Evolutionary conservation across 1,284 basidiomycete genomes (phyloP).

Genomic region (Phellopilus nigrolimitatus): DNA sequence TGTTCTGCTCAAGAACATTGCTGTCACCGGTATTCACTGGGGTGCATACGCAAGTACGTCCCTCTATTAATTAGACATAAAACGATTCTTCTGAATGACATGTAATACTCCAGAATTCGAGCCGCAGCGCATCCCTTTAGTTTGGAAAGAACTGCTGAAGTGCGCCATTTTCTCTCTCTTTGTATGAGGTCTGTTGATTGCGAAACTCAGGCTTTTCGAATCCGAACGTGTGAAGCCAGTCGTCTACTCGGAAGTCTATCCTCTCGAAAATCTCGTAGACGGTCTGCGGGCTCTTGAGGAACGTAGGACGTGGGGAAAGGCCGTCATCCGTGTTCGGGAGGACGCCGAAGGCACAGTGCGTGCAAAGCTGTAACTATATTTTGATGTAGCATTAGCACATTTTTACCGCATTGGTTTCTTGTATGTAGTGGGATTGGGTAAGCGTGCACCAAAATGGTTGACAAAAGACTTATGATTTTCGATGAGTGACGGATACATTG

Average conservation of each 20-base stretch:
- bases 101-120: constrained; percentile 52
- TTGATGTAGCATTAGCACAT: no score
- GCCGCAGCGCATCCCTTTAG: constrained; percentile 53
- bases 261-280: constrained; percentile 50
- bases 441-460: no score
- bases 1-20: constrained; percentile 83
- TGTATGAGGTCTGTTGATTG: not conserved
- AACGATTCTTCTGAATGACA: no score
- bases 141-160: constrained; percentile 75
- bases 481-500: no score
- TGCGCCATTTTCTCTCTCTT: constrained; percentile 32
- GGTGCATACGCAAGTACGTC: constrained; percentile 75
- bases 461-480: not conserved
- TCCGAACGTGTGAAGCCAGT: constrained; percentile 68
- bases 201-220: constrained; percentile 55
- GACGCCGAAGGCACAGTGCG: constrained; percentile 27
- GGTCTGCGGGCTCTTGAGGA: constrained; percentile 73
- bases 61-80: no score
- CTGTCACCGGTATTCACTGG: constrained; percentile 81
- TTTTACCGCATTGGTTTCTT: no score
- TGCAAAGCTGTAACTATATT: constrained; percentile 11
- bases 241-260: constrained; percentile 68
- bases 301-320: constrained; percentile 93
- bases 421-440: no score
- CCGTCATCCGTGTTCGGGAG: constrained; percentile 61